Evolutionary conservation across 2,329 filamentous ascomycete species (phyloP).

Genomic region (Tolypocladium tropicale): DNA sequence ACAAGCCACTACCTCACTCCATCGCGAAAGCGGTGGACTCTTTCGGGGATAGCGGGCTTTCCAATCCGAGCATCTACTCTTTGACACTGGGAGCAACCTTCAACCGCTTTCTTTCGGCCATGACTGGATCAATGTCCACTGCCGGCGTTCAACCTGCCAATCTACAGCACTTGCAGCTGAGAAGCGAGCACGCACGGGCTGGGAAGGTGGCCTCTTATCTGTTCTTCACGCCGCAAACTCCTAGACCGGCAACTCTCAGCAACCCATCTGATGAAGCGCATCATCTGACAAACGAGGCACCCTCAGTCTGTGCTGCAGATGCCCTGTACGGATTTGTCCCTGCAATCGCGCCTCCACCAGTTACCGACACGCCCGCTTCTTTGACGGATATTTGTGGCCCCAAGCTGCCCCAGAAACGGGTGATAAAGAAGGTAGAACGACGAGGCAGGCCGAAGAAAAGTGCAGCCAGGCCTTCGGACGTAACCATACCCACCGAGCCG

Average conservation of each 20-base stretch:
- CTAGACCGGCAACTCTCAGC: not conserved
- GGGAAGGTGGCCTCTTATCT: slow-evolving; percentile 27
- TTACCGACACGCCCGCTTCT: not conserved
- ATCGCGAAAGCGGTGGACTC: slow-evolving; percentile 19
- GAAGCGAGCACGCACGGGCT: slow-evolving; percentile 22
- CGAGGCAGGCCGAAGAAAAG: not conserved
- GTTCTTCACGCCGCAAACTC: slow-evolving; percentile 13
- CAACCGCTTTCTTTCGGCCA: slow-evolving; percentile 24
- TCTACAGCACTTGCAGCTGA: slow-evolving; percentile 22
- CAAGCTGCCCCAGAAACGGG: not conserved
- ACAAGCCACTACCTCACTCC: slow-evolving; percentile 21
- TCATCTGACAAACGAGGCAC: not conserved
- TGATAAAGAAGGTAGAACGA: not conserved
- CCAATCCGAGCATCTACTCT: slow-evolving; percentile 26
- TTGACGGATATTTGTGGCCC: not conserved
- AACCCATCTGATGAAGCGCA: not conserved
- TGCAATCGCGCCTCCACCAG: not conserved
- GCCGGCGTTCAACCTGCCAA: slow-evolving; percentile 20
- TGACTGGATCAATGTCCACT: slow-evolving; percentile 23
- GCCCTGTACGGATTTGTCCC: not conserved
- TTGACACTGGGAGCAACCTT: slow-evolving; percentile 25
- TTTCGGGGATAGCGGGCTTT: slow-evolving; percentile 18
- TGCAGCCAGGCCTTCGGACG: not conserved
- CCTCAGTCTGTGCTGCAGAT: not conserved
- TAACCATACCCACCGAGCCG: not conserved